These are phyloP conservation scores for Aspergillus sp. DNA, from an alignment of 2,329 filamentous ascomycete genomes.

Conservation along the genomic window DNA sequence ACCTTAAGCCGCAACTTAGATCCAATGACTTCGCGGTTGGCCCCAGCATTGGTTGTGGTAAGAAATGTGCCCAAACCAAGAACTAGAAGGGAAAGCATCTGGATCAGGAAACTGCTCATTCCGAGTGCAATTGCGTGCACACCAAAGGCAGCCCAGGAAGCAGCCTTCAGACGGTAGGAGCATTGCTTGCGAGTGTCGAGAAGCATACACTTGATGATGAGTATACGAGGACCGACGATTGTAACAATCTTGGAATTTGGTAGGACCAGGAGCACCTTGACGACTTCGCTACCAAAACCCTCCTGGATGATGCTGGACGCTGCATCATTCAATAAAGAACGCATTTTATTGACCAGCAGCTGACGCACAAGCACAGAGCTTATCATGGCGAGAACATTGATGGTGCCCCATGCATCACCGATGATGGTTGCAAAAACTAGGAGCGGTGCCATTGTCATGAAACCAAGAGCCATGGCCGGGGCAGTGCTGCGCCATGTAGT, in stretches of 20 bases:
- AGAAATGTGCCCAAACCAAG: background rate
- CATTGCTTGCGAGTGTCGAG: background rate
- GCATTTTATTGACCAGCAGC: background rate
- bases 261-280: background rate
- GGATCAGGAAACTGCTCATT: background rate
- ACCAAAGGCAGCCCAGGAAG: background rate
- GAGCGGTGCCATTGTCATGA: background rate
- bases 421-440: background rate
- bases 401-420: background rate
- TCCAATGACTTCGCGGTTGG: background rate
- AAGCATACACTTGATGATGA: background rate
- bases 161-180: background rate
- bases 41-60: background rate
- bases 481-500: too few species aligned
- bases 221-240: background rate
- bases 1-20: background rate
- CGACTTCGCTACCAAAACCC: background rate
- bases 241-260: background rate
- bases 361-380: background rate
- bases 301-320: background rate
- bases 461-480: background rate
- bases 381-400: background rate
- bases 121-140: background rate
- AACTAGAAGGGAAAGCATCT: background rate
- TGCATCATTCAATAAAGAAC: background rate